A percentile compares a stretch with the other conserved stretches of the same genome.
phyloP scores from a whole-genome alignment of 495 filamentous ascomycete species.

The Thermochaetoides thermophila region DNA sequence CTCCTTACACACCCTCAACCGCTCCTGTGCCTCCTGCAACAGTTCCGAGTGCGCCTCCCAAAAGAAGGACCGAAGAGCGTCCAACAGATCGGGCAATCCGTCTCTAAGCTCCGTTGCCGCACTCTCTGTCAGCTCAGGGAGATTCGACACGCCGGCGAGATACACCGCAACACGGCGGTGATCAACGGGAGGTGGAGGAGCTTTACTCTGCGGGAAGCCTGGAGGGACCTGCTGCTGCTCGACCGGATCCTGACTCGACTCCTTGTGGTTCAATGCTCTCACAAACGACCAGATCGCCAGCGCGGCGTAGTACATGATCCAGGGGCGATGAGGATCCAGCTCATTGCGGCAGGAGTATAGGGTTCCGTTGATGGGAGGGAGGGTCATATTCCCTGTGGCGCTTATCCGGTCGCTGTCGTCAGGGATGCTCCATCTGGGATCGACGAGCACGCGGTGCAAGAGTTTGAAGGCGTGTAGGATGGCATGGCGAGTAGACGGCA shows the following conservation, averaged over 20 bases:
- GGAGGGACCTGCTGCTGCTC: conserved; percentile 4
- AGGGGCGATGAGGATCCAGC: conserved; percentile 78
- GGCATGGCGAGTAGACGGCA: conserved; percentile 71
- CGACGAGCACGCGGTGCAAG: conserved; percentile 59
- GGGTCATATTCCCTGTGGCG: conserved; percentile 8
- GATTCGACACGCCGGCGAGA: conserved; percentile 24
- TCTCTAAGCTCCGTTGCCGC: conserved; percentile 21
- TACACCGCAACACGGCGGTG: conserved; percentile 24
- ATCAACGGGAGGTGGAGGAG: too few species aligned
- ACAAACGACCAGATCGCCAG: conserved; percentile 90
- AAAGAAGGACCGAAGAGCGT: conserved; percentile 25
- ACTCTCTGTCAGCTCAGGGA: conserved; percentile 23
- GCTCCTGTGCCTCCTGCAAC: conserved; percentile 27
- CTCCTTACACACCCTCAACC: conserved; percentile 30
- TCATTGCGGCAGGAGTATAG: conserved; percentile 73
- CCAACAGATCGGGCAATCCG: conserved; percentile 29
- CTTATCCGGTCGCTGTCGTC: conserved; percentile 14
- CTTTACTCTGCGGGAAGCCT: conserved; percentile 11
- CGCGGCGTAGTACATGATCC: conserved; percentile 89
- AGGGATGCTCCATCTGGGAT: conserved; percentile 23
- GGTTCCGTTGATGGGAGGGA: conserved; percentile 20
- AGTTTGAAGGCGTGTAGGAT: conserved; percentile 85
- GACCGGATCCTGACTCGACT: conserved; percentile 11
- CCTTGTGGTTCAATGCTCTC: conserved; percentile 58
- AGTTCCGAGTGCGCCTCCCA: conserved; percentile 30